Evolutionary conservation across 106 monocot genomes (phyloP).

Genomic region (Posidonia australis): DNA sequence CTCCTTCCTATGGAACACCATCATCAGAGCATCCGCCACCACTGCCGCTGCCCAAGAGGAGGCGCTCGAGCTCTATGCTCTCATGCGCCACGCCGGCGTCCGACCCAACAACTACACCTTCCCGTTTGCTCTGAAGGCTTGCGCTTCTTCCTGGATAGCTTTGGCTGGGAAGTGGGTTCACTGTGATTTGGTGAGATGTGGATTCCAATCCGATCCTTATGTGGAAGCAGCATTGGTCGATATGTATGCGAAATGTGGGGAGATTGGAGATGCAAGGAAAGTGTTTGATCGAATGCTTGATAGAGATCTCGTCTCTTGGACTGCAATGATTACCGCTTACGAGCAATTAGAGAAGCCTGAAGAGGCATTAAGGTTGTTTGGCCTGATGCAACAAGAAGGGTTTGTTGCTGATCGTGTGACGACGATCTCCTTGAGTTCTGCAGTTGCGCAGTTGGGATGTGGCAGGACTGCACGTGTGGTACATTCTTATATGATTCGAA

Average conservation of each 20-base stretch:
- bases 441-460: slow-evolving; percentile 3
- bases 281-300: slow-evolving; percentile 19
- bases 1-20: slow-evolving; percentile 29
- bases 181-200: slow-evolving; percentile 5
- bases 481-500: slow-evolving; percentile 26
- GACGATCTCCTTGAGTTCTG: slow-evolving; percentile 9
- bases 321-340: slow-evolving; percentile 10
- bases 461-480: slow-evolving; percentile 4
- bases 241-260: slow-evolving; percentile 10
- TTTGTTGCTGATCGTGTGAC: neutral
- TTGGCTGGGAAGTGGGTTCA: slow-evolving; percentile 1
- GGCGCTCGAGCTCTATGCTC: slow-evolving; percentile 8
- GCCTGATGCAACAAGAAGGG: neutral
- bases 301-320: slow-evolving; percentile 21
- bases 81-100: neutral
- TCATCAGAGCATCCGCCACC: slow-evolving; percentile 25
- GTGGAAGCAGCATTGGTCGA: slow-evolving; percentile 7
- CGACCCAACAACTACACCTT: slow-evolving; percentile 36
- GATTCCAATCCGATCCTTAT: slow-evolving; percentile 1
- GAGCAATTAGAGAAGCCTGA: slow-evolving; percentile 6
- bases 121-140: slow-evolving; percentile 40
- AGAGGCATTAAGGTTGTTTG: slow-evolving; percentile 6
- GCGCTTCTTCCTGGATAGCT: neutral
- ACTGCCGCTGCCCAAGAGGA: slow-evolving; percentile 3
- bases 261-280: slow-evolving; percentile 6